phyloP scores from a whole-genome alignment of 495 filamentous ascomycete genomes.

The Bacidia rubella region DNA sequence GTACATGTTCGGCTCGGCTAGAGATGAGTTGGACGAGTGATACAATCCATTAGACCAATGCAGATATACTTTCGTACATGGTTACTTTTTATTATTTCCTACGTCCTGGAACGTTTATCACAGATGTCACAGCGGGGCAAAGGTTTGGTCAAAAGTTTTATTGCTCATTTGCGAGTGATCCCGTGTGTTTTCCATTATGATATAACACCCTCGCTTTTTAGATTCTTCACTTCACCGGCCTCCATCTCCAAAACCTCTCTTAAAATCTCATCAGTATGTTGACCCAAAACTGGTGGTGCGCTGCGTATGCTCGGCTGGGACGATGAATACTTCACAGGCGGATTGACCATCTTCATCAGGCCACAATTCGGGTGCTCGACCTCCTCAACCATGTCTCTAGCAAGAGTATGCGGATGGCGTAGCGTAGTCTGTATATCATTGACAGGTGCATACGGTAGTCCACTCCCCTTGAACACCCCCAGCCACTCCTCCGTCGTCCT shows the following conservation, averaged over 20 bases:
- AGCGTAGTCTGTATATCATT: conserved; percentile 82
- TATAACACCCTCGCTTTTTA: conserved; percentile 52
- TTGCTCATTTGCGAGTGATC: not conserved
- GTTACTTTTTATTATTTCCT: no score
- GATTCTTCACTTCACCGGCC: conserved; percentile 42
- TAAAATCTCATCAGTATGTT: conserved; percentile 86
- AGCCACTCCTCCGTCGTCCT: conserved; percentile 88
- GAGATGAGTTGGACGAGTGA: no score
- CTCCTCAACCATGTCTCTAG: conserved; percentile 77
- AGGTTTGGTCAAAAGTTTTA: no score
- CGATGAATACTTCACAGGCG: conserved; percentile 90
- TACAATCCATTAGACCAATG: no score
- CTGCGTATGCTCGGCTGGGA: conserved; percentile 62
- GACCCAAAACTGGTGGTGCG: conserved; percentile 73
- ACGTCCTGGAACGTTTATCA: no score
- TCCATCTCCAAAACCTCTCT: conserved; percentile 49
- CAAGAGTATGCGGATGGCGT: conserved; percentile 72
- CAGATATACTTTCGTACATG: no score
- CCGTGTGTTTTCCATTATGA: not conserved
- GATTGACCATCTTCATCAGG: conserved; percentile 77
- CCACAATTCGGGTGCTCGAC: conserved; percentile 74
- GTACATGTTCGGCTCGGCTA: not conserved
- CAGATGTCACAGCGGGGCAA: no score
- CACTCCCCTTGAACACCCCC: conserved; percentile 70
- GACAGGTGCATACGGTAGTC: conserved; percentile 89